Evolutionary conservation across 139 green algal species (phyloP), one percentile per base, ranked within the genome.

Genomic region (Chlamydomonas schloesseri): DNA sequence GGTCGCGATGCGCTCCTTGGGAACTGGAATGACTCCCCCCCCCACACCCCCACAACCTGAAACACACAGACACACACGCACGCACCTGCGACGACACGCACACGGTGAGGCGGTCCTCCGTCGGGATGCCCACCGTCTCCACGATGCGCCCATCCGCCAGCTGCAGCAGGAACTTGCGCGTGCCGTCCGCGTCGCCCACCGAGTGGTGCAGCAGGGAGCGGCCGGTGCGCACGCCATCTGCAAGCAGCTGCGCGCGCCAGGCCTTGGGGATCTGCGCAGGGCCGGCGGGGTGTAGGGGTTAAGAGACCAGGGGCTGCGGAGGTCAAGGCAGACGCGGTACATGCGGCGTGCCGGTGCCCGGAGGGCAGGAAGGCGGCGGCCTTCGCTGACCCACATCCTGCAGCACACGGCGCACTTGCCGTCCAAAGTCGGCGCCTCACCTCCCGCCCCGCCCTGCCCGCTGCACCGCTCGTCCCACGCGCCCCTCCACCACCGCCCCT

Each of bases 11-110:
- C n/a, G n/a, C n/a, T n/a, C n/a, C n/a, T n/a, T n/a, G n/a, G n/a
- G n/a, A n/a, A n/a, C n/a, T n/a, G n/a, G n/a, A n/a, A n/a, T n/a
- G n/a, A n/a, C n/a, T n/a, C n/a, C n/a, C n/a, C n/a, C n/a, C n/a
- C n/a, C n/a, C n/a, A n/a, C n/a, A n/a, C n/a, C n/a, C n/a, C n/a
- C n/a, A n/a, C n/a, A n/a, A n/a, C n/a, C n/a, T n/a, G n/a, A n/a
- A n/a, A n/a, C n/a, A n/a, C n/a, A n/a, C n/a, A n/a, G n/a, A n/a
- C n/a, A n/a, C n/a, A n/a, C n/a, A n/a, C n/a, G n/a, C n/a, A n/a
- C 42, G 6, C 67, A 98, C 97, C 93, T 99, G 97, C 0, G 94
- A 98, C 20, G 95, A 98, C 21, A 99, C 95, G 86, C 98, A 99
- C 55, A 95, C 97, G 14, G 98, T 99, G 24, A 99, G 94, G 9